Base-by-base conservation (phyloP, 352 stramenopile species). In the Globisporangium echinulatum region DNA sequence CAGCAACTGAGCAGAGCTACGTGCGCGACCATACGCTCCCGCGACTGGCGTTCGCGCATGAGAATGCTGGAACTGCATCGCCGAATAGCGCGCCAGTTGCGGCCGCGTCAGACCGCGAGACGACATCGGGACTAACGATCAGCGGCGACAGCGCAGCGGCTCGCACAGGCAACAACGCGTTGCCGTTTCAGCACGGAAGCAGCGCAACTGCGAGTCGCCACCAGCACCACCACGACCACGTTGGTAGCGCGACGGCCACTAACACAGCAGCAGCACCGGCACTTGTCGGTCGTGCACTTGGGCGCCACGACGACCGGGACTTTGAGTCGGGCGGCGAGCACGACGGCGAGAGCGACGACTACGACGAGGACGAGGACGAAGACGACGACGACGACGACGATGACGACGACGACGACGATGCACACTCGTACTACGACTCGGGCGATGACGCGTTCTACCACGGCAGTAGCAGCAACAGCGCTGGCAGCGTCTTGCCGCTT, bases 391-490 rank as follows among this genome's bases (percentile, higher is more conserved):
- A 82, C 1, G 72, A 81, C 5, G 75, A 82, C 0, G 74, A 80
- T 10, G 69, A 79, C 6, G 74, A 83, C 2, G 74, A 79, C 3
- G 71, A 80, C 6, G 64, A 68, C 14, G 67, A 73, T 39, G 63
- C 48, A 3, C 58, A 73, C 56, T 54, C 58, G 59, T 86, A 81
- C 53, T 84, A 88, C 52, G 82, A 92, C 25, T 84, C 77, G 0
- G 68, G 66, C 2, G 82, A 89, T 43, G 82, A 87, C 7, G 61
- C 63, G 36, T 77, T 69, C 36, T 73, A 71, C 43, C 48, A 67
- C 36, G 39, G 63, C 25, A 39, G 54, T 11, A 33, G 55, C 15
- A 10, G 54, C 15, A 25, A 49, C 40, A 19, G 51, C 10, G 40
- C 43, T 15, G 33, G 49, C 48, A 19, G 44, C 10, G 43, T 44